Base-by-base conservation (phyloP, 805 yeast genomes). In the Ogataea methanolica region DNA sequence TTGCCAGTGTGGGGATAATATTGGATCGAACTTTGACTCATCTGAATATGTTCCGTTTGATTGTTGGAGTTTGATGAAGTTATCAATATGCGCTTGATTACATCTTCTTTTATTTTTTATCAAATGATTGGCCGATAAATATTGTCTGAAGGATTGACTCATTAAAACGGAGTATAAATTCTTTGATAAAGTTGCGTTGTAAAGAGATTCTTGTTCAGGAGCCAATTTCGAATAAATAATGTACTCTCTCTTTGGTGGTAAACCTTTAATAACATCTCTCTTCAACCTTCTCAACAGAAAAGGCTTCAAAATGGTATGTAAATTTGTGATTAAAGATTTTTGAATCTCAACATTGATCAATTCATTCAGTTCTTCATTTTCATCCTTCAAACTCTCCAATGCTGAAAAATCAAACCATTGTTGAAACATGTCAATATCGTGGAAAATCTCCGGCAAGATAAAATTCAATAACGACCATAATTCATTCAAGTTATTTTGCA, bases 201-300 rank as follows among this genome's bases (percentile, higher is more conserved):
- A 59, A 16, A 90, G 68, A n/a, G 72, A 69, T 31, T 73, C 75
- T 66, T 92, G 99, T 36, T 72, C 58, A 0, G 71, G 63, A 0
- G 92, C 77, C 48, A 92, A 64, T 3, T 84, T 79, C 6, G 88
- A 79, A 63, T 87, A 89, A 2, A 92, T 72, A 39, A 88, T 77
- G 59, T 89, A 92, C 65, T 92, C 99, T 51, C 94, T 81, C 65
- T 94, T 94, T 1, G 92, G 86, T 0, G 97, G 98, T 46, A 94
- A 70, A 37, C 75, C 74, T 29, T 72, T 74, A 16, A 86, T 71
- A 0, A 88, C 96, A 47, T 80, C 84, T 45, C 73, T 77, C 61
- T 92, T 92, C 62, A 92, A 68, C 48, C 99, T 73, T 58, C 99
- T 74, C 40, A 92, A 71, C 22, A 92, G 65, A 57, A 94, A 92